phyloP scores from a whole-genome alignment of 306 rosid species.

The Acacia acuminata region DNA sequence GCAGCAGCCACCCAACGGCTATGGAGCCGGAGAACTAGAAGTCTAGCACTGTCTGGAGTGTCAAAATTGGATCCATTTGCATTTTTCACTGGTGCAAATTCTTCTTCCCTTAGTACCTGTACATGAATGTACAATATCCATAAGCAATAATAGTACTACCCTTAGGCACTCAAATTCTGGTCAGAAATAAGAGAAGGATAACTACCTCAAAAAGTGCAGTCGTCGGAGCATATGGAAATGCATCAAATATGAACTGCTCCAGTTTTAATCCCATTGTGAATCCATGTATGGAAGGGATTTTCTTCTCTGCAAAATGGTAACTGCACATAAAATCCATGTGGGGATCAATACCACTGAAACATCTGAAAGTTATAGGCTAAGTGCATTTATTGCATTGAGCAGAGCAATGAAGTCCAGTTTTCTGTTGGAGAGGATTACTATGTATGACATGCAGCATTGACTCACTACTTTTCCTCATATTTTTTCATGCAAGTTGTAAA shows the following conservation, averaged over 20 bases:
- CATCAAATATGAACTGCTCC: slow-evolving; percentile 96
- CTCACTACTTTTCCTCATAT: neutral
- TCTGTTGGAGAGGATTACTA: neutral
- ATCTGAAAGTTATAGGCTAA: neutral
- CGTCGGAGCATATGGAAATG: slow-evolving; percentile 96
- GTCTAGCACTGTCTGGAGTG: slow-evolving; percentile 94
- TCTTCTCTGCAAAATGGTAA: slow-evolving; percentile 96
- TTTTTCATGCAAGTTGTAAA: neutral
- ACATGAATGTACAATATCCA: slow-evolving; percentile 26
- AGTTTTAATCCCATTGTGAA: slow-evolving; percentile 75
- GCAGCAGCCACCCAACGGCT: slow-evolving; percentile 98
- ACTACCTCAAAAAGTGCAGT: slow-evolving; percentile 97
- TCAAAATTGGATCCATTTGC: slow-evolving; percentile 88
- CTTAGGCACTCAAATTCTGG: slow-evolving; percentile 23
- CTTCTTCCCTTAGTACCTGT: slow-evolving; percentile 90
- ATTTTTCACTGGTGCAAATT: slow-evolving; percentile 97
- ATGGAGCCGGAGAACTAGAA: slow-evolving; percentile 95
- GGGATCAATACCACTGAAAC: slow-evolving; percentile 28
- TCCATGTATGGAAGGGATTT: slow-evolving; percentile 88
- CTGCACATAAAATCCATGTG: slow-evolving; percentile 50
- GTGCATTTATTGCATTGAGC: neutral
- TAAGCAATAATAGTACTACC: neutral
- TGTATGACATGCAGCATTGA: neutral
- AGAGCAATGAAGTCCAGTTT: neutral
- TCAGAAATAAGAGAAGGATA: neutral